These are phyloP conservation scores for Metarhizium sp. DNA, from an alignment of 2,329 filamentous ascomycete genomes.

Conservation along the genomic window DNA sequence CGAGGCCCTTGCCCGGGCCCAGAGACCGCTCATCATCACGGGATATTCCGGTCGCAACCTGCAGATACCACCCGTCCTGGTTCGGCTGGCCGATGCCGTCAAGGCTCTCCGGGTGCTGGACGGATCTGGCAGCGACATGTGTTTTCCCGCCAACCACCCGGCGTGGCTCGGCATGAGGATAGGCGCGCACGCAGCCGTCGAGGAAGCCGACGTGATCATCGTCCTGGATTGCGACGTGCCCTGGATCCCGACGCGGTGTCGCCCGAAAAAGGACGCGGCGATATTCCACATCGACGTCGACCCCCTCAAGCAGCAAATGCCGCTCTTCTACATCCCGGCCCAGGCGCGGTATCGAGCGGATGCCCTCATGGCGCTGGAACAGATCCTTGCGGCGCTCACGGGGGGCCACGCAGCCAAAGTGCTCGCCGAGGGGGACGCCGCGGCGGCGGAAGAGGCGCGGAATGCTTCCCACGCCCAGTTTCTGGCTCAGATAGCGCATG, in stretches of 20 bases:
- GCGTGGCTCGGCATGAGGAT: conserved; percentile 56
- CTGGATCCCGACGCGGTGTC: conserved; percentile 75
- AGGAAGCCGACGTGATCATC: conserved; percentile 66
- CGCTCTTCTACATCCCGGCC: conserved; percentile 61
- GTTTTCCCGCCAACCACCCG: conserved; percentile 63
- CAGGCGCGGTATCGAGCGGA: conserved; percentile 59
- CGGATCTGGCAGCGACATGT: conserved; percentile 62
- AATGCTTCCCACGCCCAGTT: conserved; percentile 45
- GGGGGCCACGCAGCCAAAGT: conserved; percentile 32
- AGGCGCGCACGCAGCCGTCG: no score
- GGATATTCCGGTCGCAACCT: conserved; percentile 13
- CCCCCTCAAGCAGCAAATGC: conserved; percentile 62
- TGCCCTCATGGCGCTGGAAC: conserved; percentile 53
- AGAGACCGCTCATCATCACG: conserved; percentile 13
- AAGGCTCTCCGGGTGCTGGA: conserved; percentile 53
- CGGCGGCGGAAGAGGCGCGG: conserved; percentile 36
- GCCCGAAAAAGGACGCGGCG: conserved; percentile 40
- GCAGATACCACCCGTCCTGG: conserved; percentile 43
- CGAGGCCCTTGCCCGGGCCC: conserved; percentile 47
- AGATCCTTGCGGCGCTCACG: conserved; percentile 55
- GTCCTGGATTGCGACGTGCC: conserved; percentile 86
- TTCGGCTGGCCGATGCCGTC: conserved; percentile 53
- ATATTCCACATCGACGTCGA: conserved; percentile 59
- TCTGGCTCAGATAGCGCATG: conserved; percentile 48
- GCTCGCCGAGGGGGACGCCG: conserved; percentile 16